Conservation (phyloP, 257 asterid species). For the Parsonsia alboflavescens region DNA sequence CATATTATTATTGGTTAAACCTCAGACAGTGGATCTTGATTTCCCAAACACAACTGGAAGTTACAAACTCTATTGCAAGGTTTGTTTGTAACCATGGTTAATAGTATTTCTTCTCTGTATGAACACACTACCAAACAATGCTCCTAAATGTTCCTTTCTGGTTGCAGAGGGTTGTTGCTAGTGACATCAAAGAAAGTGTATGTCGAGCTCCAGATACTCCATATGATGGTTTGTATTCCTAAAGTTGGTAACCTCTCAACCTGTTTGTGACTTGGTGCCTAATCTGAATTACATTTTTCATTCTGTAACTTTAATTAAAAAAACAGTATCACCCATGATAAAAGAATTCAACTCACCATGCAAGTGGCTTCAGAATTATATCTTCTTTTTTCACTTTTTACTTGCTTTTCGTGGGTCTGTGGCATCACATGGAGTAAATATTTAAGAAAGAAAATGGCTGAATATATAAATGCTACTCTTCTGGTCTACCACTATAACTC, state of each 20-base stretch:
- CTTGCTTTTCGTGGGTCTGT: background rate
- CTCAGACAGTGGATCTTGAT: constrained; percentile 66
- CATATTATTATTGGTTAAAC: background rate
- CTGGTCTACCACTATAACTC: background rate
- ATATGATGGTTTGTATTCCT: constrained; percentile 78
- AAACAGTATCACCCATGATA: background rate
- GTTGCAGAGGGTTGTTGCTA: constrained; percentile 77
- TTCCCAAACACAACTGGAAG: constrained; percentile 86
- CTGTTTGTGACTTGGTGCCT: constrained; percentile 6
- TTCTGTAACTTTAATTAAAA: background rate
- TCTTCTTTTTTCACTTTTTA: background rate
- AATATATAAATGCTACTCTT: background rate
- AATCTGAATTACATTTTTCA: background rate
- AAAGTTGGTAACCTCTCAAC: constrained; percentile 5
- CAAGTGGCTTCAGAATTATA: too few species aligned
- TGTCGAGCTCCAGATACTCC: constrained; percentile 97
- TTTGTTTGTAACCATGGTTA: constrained; percentile 39
- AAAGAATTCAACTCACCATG: too few species aligned
- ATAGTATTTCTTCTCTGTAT: constrained; percentile 9
- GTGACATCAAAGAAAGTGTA: constrained; percentile 93
- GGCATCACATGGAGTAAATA: background rate
- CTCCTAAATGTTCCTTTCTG: constrained; percentile 28
- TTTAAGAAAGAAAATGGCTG: background rate
- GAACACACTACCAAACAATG: constrained; percentile 3
- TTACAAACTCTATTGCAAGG: constrained; percentile 89